Evolutionary conservation across 805 yeast genomes (phyloP), one percentile per base, ranked within the genome.

Genomic region (Jamesozyma gamospora): DNA sequence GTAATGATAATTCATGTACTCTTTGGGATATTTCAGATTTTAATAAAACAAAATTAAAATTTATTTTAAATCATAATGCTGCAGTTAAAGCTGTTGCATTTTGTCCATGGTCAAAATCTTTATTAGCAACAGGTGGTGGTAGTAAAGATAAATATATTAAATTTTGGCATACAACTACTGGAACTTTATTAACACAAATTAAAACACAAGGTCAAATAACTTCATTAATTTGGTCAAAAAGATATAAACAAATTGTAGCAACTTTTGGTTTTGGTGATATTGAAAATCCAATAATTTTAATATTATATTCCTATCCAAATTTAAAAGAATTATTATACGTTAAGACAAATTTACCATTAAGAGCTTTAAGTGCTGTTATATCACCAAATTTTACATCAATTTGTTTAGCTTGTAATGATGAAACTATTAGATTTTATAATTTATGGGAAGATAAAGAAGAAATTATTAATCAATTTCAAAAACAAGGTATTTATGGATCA

Each of bases 41-140:
- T 4, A 32, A 44, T 4, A 40, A 53, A 0, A 82, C 90, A 9
- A 51, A 40, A 17, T 49, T 73, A 35, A 59, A 63, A 43, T 75
- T 69, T 52, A 55, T 60, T 9, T 63, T 87, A 37, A 74, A 70
- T 1, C 96, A 88, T 52, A 63, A 66, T 2, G 94, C 95, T 1
- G 96, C 96, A 0, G 88, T 88, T 0, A 87, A 87, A 50, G 96
- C 95, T 0, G 65, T 88, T 34, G 82, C 90, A 3, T 88, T 75
- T 51, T 88, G 96, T 55, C 96, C 96, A 0, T 87, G 96, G 96
- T 71, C 85, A 15, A 75, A 75, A 12, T 70, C 81, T 2, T 61
- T 88, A 8, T 57, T 88, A 28, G 96, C 90, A 1, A 86, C 96
- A 0, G 96, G 96, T 0, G 96, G 92, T 3, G 96, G 96, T 0